Conservation (phyloP, 179 eudicot species). For the Vitellaria paradoxa region DNA sequence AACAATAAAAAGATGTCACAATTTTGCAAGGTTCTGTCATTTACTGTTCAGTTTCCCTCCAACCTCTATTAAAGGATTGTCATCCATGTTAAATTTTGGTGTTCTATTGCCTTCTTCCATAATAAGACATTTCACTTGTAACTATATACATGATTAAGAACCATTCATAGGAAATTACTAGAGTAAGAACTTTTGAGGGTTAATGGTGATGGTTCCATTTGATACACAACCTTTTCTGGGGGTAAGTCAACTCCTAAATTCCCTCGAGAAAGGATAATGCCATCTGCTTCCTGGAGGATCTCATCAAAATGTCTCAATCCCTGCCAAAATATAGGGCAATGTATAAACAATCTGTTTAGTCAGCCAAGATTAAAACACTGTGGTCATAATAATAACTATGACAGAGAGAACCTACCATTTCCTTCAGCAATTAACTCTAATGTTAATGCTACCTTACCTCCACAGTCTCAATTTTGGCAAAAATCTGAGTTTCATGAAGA, state of each 20-base stretch:
- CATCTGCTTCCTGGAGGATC: slow-evolving; percentile 70
- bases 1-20: not conserved
- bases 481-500: slow-evolving; percentile 53
- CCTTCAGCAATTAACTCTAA: not conserved
- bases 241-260: slow-evolving; percentile 67
- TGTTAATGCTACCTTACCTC: slow-evolving; percentile 36
- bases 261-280: slow-evolving; percentile 61
- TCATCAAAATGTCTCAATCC: slow-evolving; percentile 65
- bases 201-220: slow-evolving; percentile 2
- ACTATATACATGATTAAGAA: not conserved
- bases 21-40: not conserved
- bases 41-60: not conserved
- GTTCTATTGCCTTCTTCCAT: not conserved
- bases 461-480: slow-evolving; percentile 64
- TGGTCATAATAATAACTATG: not conserved
- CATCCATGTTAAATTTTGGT: not conserved
- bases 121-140: not conserved
- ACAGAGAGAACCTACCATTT: not conserved
- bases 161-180: not conserved
- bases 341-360: slow-evolving; percentile 1
- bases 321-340: slow-evolving; percentile 22
- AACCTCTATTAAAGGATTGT: not conserved
- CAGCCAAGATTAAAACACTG: not conserved
- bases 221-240: slow-evolving; percentile 52
- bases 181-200: not conserved